A percentile compares a stretch with the other conserved stretches of the same genome.
These are phyloP conservation scores for Boechera divaricarpa DNA, from an alignment of 345 rosid genomes.

Conservation along the genomic window DNA sequence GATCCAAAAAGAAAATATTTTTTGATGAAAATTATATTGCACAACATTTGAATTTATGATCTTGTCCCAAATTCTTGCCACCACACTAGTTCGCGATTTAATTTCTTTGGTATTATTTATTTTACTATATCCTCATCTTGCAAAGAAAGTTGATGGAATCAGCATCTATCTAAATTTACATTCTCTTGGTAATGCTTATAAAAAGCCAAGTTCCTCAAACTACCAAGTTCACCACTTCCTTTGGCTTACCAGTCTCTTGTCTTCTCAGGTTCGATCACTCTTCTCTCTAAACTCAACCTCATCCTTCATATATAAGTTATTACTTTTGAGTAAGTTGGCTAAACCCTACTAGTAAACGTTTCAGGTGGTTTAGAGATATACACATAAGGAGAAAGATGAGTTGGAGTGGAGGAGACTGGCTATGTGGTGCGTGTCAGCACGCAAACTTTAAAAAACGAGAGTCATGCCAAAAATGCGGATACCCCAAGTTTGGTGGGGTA, in stretches of 20 bases:
- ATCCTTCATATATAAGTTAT: not conserved
- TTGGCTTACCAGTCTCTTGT: slow-evolving; percentile 27
- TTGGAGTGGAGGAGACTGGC: slow-evolving; percentile 89
- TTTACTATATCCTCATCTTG: slow-evolving; percentile 38
- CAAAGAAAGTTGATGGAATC: slow-evolving; percentile 43
- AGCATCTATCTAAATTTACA: slow-evolving; percentile 39
- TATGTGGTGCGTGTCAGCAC: slow-evolving; percentile 78
- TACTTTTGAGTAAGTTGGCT: slow-evolving; percentile 27
- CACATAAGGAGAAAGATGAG: slow-evolving; percentile 53
- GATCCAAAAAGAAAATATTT: not conserved
- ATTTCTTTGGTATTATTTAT: not conserved
- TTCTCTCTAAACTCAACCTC: not conserved
- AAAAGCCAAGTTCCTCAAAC: slow-evolving; percentile 41
- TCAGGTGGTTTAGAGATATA: slow-evolving; percentile 19
- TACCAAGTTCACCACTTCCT: slow-evolving; percentile 37
- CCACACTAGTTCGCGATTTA: not conserved
- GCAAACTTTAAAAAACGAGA: slow-evolving; percentile 82
- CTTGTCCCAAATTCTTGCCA: not conserved
- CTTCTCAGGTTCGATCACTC: slow-evolving; percentile 31
- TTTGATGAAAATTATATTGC: not conserved
- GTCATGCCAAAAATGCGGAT: slow-evolving; percentile 71
- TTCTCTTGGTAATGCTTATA: slow-evolving; percentile 40
- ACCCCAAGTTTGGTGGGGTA: slow-evolving; percentile 78
- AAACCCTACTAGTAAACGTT: slow-evolving; percentile 14
- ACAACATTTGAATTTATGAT: not conserved